These are phyloP conservation scores for Mycena vitilis DNA, from an alignment of 768 basidiomycete species.

Conservation along the genomic window DNA sequence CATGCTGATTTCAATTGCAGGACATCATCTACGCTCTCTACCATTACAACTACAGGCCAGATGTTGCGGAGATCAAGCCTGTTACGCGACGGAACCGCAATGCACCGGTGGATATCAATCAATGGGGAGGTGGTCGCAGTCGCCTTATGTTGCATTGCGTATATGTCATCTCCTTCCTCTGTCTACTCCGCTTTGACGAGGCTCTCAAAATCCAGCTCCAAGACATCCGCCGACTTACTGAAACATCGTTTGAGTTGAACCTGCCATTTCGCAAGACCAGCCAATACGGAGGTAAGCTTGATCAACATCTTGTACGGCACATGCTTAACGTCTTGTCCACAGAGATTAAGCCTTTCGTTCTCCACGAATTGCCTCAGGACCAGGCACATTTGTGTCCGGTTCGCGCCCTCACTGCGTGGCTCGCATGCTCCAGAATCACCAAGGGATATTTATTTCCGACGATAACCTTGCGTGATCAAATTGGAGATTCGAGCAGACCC, in stretches of 20 bases:
- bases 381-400: constrained; percentile 50
- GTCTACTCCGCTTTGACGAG: constrained; percentile 49
- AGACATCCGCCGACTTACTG: constrained; percentile 37
- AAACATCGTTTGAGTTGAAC: constrained; percentile 33
- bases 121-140: constrained; percentile 46
- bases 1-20: constrained; percentile 28
- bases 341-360: constrained; percentile 39
- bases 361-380: constrained; percentile 38
- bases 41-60: constrained; percentile 39
- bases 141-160: constrained; percentile 44
- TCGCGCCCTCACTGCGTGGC: constrained; percentile 47
- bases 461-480: constrained; percentile 44
- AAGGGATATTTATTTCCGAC: constrained; percentile 48
- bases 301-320: neutral
- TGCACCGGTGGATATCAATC: constrained; percentile 25
- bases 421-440: constrained; percentile 35
- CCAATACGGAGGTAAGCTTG: constrained; percentile 43
- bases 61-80: constrained; percentile 37
- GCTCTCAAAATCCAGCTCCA: constrained; percentile 47
- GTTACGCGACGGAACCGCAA: constrained; percentile 31
- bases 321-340: too few species aligned
- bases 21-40: constrained; percentile 40
- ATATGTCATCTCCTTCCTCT: constrained; percentile 49
- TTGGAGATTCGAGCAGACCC: constrained; percentile 35
- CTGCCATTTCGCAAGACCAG: constrained; percentile 44